Evolutionary conservation across 1,284 basidiomycete genomes (phyloP), one percentile per base, ranked within the genome.

Genomic region (Afroboletus lepidellus): DNA sequence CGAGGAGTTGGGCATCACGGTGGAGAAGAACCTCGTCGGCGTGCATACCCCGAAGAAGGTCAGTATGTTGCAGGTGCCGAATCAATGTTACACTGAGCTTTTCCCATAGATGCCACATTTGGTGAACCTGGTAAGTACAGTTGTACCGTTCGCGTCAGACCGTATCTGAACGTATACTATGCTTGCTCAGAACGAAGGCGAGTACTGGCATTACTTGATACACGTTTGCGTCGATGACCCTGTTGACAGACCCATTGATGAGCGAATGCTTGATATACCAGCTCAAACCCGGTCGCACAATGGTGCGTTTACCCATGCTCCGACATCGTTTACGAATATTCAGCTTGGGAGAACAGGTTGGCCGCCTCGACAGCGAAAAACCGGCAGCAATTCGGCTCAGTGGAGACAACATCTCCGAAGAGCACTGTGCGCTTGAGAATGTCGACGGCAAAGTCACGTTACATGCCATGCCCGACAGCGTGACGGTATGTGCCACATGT

Each of bases 11-110:
- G 96, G 96, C 46, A 98, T 99, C 69, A 91, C 92, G 34, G 93
- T 99, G 53, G 95, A 98, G 72, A 98, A 95, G 80, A 90, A 94
- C 65, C 82, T 91, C 54, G 90, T 97, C 51, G 94, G 94, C 43
- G 93, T 99, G 46, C 94, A 98, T 75, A 95, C 96, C n/a, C 96
- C 96, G n/a, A 98, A 98, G 79, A 94, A 87, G 80, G 88, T 81
- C 60, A 58, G 78, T 61, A 54, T 43, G 27, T 51, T 25, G 34
- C 47, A 48, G 48, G 20, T 33, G 20, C 25, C 48, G 33, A 50
- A 41, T 5, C 30, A 52, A 42, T 49, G 41, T 56, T 41, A 46
- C 32, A 32, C 49, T 60, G 27, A 58, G 58, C 55, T 50, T 43
- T 51, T 45, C 50, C 44, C 57, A 50, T 62, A 91, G 84, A 94